phyloP scores from a whole-genome alignment of 2,329 filamentous ascomycete species.

The Ustilaginoidea virens region DNA sequence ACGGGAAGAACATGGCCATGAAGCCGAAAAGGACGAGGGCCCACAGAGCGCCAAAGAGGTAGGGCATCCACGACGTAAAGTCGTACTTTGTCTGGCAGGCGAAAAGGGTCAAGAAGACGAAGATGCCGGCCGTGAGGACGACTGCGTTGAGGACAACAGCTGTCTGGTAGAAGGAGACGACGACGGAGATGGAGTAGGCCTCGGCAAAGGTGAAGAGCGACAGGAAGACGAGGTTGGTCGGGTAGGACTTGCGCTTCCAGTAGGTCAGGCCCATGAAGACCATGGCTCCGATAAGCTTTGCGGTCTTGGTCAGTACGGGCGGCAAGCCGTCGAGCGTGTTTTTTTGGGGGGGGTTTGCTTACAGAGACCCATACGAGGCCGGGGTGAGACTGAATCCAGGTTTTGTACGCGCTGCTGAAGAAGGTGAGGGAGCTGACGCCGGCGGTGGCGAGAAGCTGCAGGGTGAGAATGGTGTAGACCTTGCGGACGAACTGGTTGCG shows the following conservation, averaged over 20 bases:
- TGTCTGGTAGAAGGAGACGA: slow-evolving; percentile 79
- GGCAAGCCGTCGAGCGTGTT: too few species aligned
- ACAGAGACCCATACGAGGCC: slow-evolving; percentile 77
- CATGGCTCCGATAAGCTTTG: slow-evolving; percentile 60
- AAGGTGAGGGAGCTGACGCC: slow-evolving; percentile 73
- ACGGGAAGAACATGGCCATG: slow-evolving; percentile 79
- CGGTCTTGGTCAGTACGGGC: too few species aligned
- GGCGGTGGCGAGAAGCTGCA: slow-evolving; percentile 76
- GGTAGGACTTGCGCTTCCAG: slow-evolving; percentile 94
- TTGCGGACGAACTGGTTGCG: slow-evolving; percentile 95
- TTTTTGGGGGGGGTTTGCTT: slow-evolving; percentile 17
- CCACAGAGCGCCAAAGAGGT: slow-evolving; percentile 85
- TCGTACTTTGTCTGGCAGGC: slow-evolving; percentile 97
- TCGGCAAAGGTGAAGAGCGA: slow-evolving; percentile 79
- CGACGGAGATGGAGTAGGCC: slow-evolving; percentile 83
- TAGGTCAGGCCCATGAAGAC: slow-evolving; percentile 76
- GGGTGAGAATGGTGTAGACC: slow-evolving; percentile 95
- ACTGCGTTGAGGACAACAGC: slow-evolving; percentile 80
- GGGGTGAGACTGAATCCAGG: slow-evolving; percentile 72
- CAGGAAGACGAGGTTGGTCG: slow-evolving; percentile 87
- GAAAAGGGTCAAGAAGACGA: slow-evolving; percentile 67
- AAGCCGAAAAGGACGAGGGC: slow-evolving; percentile 83
- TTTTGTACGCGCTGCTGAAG: slow-evolving; percentile 62
- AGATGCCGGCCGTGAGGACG: slow-evolving; percentile 71
- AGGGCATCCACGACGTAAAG: slow-evolving; percentile 94